These are phyloP conservation scores for Cladosporium cucumerinum DNA, from an alignment of 2,329 filamentous ascomycete genomes.

Conservation along the genomic window DNA sequence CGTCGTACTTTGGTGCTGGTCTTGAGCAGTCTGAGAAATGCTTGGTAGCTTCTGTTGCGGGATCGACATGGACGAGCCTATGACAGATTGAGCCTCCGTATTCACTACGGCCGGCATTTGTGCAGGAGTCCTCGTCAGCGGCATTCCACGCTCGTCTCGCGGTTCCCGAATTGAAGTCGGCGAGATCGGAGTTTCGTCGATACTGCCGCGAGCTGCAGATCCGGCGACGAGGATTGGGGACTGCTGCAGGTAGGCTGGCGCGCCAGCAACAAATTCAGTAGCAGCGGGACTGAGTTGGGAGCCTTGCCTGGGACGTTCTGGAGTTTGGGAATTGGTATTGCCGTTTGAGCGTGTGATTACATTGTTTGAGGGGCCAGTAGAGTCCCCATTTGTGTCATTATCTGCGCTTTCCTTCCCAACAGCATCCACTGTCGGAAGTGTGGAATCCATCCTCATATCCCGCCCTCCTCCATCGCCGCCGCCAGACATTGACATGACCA, in stretches of 20 bases:
- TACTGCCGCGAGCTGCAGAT: background rate
- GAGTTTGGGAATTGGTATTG: background rate
- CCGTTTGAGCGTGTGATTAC: conserved; percentile 5
- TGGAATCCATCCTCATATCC: conserved; percentile 8
- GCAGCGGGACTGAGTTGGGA: conserved; percentile 4
- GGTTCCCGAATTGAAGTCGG: background rate
- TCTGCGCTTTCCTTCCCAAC: background rate
- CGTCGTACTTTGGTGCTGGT: background rate
- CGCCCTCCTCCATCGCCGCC: background rate
- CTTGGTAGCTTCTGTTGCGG: background rate
- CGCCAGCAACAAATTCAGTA: background rate
- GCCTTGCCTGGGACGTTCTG: background rate
- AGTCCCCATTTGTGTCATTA: conserved; percentile 6
- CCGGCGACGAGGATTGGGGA: background rate
- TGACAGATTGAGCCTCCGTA: background rate
- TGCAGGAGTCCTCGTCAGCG: background rate
- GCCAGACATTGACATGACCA: conserved; percentile 11
- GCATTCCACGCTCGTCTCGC: background rate
- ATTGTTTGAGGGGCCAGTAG: conserved; percentile 6
- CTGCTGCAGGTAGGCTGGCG: background rate
- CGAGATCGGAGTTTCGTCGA: background rate
- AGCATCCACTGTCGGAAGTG: background rate
- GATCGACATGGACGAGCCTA: background rate
- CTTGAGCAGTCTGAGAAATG: background rate
- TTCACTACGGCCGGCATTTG: background rate